These are phyloP conservation scores for Trapa bicornis DNA, from an alignment of 345 rosid genomes.

Conservation along the genomic window DNA sequence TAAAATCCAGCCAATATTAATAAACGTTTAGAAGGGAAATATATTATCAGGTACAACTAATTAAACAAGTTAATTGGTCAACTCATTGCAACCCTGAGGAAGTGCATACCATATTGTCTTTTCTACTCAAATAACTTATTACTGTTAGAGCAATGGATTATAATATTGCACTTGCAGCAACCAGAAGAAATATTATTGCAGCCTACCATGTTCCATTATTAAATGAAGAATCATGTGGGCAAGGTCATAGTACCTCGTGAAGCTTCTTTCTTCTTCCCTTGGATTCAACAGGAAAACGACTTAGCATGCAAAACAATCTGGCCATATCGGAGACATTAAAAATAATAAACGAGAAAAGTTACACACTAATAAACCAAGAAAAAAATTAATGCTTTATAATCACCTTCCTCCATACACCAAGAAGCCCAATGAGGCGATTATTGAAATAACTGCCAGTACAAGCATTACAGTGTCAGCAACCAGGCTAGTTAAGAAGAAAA, in stretches of 20 bases:
- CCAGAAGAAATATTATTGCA: neutral
- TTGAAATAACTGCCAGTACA: conserved; percentile 54
- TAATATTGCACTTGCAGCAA: no score
- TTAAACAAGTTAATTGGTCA: no score
- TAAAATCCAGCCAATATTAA: no score
- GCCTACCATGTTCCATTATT: neutral
- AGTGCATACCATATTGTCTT: no score
- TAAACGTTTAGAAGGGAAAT: no score
- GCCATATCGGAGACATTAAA: neutral
- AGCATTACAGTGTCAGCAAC: neutral
- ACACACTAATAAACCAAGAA: no score
- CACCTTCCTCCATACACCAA: conserved; percentile 96
- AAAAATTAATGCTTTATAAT: neutral
- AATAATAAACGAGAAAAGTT: no score
- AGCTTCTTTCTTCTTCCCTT: conserved; percentile 97
- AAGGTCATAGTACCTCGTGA: conserved; percentile 56
- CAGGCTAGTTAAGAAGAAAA: no score
- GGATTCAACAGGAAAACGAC: conserved; percentile 93
- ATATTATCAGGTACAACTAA: no score
- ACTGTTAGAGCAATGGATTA: no score
- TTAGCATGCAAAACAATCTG: conserved; percentile 86
- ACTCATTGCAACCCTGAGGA: no score
- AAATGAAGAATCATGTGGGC: neutral
- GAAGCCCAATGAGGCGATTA: conserved; percentile 86
- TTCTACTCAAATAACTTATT: no score